These are phyloP conservation scores for Hypoxylon sp. DNA, from an alignment of 2,329 filamentous ascomycete species.

Conservation along the genomic window DNA sequence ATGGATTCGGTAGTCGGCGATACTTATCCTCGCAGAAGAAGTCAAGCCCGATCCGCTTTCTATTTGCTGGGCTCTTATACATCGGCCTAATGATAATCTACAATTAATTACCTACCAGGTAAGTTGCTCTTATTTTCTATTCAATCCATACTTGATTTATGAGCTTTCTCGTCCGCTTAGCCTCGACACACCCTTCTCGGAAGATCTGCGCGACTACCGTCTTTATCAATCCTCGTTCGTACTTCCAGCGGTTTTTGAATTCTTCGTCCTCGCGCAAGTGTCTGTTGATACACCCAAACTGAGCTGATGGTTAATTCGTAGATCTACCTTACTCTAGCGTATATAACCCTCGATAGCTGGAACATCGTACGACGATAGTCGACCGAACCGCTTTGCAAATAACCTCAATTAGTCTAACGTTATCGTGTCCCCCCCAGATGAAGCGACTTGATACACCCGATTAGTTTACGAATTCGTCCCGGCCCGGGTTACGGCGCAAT, in stretches of 20 bases:
- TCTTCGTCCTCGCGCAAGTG: conserved; percentile 16
- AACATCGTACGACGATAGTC: conserved; percentile 10
- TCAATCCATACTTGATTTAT: conserved; percentile 11
- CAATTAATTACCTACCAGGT: neutral
- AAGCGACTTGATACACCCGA: conserved; percentile 47
- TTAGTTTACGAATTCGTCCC: conserved; percentile 59
- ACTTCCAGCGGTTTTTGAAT: conserved; percentile 5
- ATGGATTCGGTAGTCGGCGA: neutral
- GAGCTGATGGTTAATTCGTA: conserved; percentile 18
- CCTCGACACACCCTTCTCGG: conserved; percentile 2
- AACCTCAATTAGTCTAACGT: neutral
- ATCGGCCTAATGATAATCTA: conserved; percentile 9
- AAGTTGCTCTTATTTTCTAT: conserved; percentile 1
- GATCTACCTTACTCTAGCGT: neutral
- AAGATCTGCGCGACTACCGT: neutral
- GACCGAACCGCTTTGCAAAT: conserved; percentile 4
- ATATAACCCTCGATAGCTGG: conserved; percentile 15
- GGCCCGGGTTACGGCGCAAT: conserved; percentile 80
- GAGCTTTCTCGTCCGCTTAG: neutral
- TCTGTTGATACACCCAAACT: conserved; percentile 9
- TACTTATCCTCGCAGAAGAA: conserved; percentile 12
- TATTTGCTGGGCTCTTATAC: neutral
- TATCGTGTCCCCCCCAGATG: conserved; percentile 49
- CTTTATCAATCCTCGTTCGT: neutral
- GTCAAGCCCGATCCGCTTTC: conserved; percentile 19